A percentile compares a stretch with the other conserved stretches of the same genome.
These are phyloP conservation scores for Flaveria linearis DNA, from an alignment of 129 eudicot genomes.

Conservation along the genomic window DNA sequence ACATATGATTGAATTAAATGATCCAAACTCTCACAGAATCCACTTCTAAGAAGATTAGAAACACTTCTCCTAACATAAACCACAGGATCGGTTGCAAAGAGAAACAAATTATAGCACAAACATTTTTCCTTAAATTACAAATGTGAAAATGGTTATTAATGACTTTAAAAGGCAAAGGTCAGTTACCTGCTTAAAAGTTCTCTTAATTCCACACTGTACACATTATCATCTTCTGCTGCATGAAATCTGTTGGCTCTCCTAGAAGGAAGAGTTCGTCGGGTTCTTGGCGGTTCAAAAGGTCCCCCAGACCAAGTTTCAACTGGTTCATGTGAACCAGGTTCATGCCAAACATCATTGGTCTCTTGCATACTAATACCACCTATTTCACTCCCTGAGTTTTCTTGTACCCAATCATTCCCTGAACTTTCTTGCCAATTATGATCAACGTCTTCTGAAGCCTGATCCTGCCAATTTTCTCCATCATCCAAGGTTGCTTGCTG, in stretches of 20 bases:
- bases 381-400: conserved; percentile 44
- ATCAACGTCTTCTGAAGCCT: conserved; percentile 13
- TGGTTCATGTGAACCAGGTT: conserved; percentile 52
- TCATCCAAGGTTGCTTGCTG: conserved; percentile 42
- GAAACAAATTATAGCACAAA: neutral
- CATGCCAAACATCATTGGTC: conserved; percentile 54
- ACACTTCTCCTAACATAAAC: conserved; percentile 83
- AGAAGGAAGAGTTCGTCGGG: conserved; percentile 54
- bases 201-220: conserved; percentile 97
- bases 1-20: conserved; percentile 94
- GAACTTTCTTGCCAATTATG: conserved; percentile 42
- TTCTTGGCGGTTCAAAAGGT: conserved; percentile 68
- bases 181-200: conserved; percentile 92
- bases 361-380: conserved; percentile 40
- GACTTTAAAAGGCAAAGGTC: neutral
- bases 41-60: conserved; percentile 93
- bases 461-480: conserved; percentile 51
- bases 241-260: conserved; percentile 81
- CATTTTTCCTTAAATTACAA: neutral
- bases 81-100: conserved; percentile 2
- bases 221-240: conserved; percentile 92
- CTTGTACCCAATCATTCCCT: conserved; percentile 48
- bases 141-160: neutral
- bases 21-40: conserved; percentile 91
- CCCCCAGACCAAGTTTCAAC: conserved; percentile 65